Base-by-base conservation (phyloP, 257 asterid genomes). In the Leptodermis oblonga region DNA sequence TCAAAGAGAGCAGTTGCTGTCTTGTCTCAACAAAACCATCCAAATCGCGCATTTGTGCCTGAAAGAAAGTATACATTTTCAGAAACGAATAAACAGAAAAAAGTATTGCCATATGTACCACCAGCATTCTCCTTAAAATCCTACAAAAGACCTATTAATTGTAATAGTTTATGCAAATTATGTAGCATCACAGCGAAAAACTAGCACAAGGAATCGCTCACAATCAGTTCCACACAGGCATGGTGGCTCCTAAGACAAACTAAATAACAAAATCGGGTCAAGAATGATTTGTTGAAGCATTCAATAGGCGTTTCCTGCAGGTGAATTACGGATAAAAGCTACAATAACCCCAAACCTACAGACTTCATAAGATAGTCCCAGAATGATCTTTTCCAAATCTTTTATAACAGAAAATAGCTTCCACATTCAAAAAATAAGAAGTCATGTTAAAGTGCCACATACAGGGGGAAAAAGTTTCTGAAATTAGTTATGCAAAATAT, bases 41-140 rank as follows among this genome's bases (percentile, higher is more conserved):
- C 90, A 94, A 80, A 87, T 94, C 99, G 61, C 97, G 96, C 97
- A 94, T 94, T 83, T 94, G 99, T 55, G 99, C 97, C 99, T 94
- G 70, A 37, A 65, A 60, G 60, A 39, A 4, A 9, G 59, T 36
- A 62, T 5, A 15, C 48, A 46, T 36, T 39, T 26, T 64, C 25
- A 49, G 17, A 54, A 53, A 25, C 34, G 5, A 39, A 48, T 51
- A n/a, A 46, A 25, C 37, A 22, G 15, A 9, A 51, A 33, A n/a
- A 39, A 65, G 15, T 28, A 66, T 3, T 23, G 36, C 6, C 68
- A n/a, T 17, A 43, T 31, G 26, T 14, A 48, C n/a, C n/a, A n/a
- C n/a, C n/a, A n/a, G n/a, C 15, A 18, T 61, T 34, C 42, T 42
- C 65, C 25, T 15, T 28, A 45, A 18, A 30, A 2, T 45, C 51